Evolutionary conservation across 495 filamentous ascomycete species (phyloP), one percentile per base, ranked within the genome.

Genomic region (Sphaerosporella brunnea): DNA sequence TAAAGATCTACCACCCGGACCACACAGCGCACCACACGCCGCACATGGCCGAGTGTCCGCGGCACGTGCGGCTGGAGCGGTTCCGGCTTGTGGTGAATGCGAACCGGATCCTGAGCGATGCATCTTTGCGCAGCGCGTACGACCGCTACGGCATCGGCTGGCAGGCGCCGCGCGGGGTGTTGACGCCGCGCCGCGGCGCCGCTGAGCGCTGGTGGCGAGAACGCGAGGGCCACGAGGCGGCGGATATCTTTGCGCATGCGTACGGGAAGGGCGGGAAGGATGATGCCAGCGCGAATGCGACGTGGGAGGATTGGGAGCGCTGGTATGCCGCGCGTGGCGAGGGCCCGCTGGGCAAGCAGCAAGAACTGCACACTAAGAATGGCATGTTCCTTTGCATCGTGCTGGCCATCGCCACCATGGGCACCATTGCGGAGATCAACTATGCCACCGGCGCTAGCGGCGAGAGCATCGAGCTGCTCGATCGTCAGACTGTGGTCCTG

Each of bases 301-400:
- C 88, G 0, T 97, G 90, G 90, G 90, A 97, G 59, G 92, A 97
- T 60, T 97, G 92, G 90, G 87, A 97, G 65, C 71, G 70, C 34
- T 97, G 82, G 80, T 67, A 74, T 26, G 59, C 59, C 23, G 46
- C 54, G 2, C 38, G 49, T 8, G 25, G 46, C 2, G 43, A 49
- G 2, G 32, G 30, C 7, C 32, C 37, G 2, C 62, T 68, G 34
- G 68, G 70, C 35, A 63, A 60, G 34, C 58, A 61, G 40, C 63
- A 73, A 39, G 71, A 79, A n/a, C 59, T 79, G 30, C 80, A 73
- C 55, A 67, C 80, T 49, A 80, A 79, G 26, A 90, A 93, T 53
- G 67, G 71, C 15, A 71, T 71, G n/a, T 95, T 97, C 56, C 63
- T 78, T 13, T 62, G 66, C 4, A 62, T 93, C 19, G 61, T 95